These are phyloP conservation scores for Tulasnella sp. DNA, from an alignment of 768 basidiomycete genomes.

Conservation along the genomic window DNA sequence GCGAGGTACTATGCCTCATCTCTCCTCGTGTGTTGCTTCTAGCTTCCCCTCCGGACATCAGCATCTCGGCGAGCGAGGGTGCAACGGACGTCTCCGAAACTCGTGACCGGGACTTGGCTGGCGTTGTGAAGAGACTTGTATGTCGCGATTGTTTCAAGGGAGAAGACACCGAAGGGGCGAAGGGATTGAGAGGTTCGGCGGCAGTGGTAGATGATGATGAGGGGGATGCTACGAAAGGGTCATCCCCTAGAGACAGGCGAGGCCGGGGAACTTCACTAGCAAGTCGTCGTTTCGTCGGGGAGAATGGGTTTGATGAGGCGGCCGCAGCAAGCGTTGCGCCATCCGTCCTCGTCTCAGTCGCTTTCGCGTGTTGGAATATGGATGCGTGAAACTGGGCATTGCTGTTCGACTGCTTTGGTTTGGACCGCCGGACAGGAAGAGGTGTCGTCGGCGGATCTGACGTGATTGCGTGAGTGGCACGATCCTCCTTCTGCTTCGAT, in stretches of 20 bases:
- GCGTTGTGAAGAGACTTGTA: neutral
- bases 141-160: neutral
- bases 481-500: neutral
- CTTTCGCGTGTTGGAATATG: neutral
- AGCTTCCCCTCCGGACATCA: neutral
- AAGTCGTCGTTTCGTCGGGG: neutral
- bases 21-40: neutral
- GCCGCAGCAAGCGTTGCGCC: neutral
- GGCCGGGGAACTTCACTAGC: neutral
- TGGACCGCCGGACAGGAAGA: neutral
- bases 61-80: neutral
- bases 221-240: neutral
- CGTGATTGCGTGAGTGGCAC: neutral
- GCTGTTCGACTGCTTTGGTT: neutral
- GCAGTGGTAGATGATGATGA: neutral
- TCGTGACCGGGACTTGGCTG: neutral
- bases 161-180: neutral
- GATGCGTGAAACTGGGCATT: neutral
- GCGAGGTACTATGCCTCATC: neutral
- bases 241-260: neutral
- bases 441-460: neutral
- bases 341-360: neutral
- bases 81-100: neutral
- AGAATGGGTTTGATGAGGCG: slow-evolving; percentile 10
- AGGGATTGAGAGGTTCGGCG: slow-evolving; percentile 1